A percentile compares a stretch with the other conserved stretches of the same genome.
Conservation (phyloP, 1,284 basidiomycete genomes). For the Apiotrichum gamsii region DNA sequence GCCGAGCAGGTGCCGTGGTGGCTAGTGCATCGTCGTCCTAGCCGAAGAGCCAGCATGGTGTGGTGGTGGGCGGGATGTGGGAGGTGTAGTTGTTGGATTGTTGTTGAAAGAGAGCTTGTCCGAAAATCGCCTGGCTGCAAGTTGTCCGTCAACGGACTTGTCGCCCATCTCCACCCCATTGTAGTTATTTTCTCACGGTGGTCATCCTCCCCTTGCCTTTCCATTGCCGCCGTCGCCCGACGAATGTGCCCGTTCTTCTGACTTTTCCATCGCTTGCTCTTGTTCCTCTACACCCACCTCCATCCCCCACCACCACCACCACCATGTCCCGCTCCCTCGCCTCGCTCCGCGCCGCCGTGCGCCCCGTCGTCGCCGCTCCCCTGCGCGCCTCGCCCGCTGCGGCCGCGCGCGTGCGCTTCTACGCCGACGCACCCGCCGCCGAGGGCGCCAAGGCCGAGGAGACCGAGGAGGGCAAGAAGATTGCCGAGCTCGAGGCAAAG, state of each 20-base stretch:
- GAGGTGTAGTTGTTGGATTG: not conserved
- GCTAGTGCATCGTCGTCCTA: not conserved
- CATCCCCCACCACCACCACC: not conserved
- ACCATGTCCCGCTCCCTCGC: conserved; percentile 17
- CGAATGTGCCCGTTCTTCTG: too few relatives aligned
- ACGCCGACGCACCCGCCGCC: conserved; percentile 11
- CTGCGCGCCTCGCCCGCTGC: not conserved
- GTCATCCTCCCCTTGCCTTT: too few relatives aligned
- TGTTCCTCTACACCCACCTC: too few relatives aligned
- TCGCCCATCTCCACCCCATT: too few relatives aligned
- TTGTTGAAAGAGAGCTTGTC: too few relatives aligned
- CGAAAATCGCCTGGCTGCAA: too few relatives aligned
- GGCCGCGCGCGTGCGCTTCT: conserved; percentile 5
- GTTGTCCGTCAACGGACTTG: too few relatives aligned
- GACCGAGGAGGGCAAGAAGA: conserved; percentile 19
- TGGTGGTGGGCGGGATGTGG: not conserved
- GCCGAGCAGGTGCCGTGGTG: too few relatives aligned
- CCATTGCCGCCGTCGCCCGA: too few relatives aligned
- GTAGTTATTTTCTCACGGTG: too few relatives aligned
- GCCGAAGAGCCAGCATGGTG: not conserved
- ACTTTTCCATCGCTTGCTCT: too few relatives aligned
- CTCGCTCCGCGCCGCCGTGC: conserved; percentile 15
- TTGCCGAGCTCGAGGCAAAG: conserved; percentile 21
- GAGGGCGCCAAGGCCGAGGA: conserved; percentile 4
- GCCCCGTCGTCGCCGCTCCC: conserved; percentile 4